phyloP scores from a whole-genome alignment of 2,329 filamentous ascomycete species.

The Plenodomus lindquistii region DNA sequence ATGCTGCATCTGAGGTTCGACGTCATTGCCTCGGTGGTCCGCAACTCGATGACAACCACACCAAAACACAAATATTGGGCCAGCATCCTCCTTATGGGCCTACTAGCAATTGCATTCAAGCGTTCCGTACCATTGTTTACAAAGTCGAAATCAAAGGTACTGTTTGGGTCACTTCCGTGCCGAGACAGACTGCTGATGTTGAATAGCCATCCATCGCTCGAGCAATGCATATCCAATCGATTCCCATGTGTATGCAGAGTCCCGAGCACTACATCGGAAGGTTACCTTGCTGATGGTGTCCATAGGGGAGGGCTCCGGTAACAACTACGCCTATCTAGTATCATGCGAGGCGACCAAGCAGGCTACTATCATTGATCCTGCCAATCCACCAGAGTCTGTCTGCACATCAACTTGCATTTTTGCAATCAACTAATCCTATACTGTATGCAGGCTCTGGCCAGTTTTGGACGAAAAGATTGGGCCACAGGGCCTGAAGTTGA shows the following conservation, averaged over 20 bases:
- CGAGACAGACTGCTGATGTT: slow-evolving; percentile 19
- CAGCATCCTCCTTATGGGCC: slow-evolving; percentile 39
- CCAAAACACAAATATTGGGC: slow-evolving; percentile 48
- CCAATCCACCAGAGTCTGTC: slow-evolving; percentile 73
- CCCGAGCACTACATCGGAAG: neutral
- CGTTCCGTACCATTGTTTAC: slow-evolving; percentile 25
- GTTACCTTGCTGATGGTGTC: neutral
- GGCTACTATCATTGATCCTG: slow-evolving; percentile 73
- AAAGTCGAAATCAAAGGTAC: slow-evolving; percentile 17
- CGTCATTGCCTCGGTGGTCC: slow-evolving; percentile 29
- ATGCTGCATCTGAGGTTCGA: slow-evolving; percentile 3
- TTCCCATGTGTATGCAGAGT: slow-evolving; percentile 75
- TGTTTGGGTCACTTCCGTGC: neutral
- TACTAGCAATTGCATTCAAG: slow-evolving; percentile 32
- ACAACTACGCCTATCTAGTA: slow-evolving; percentile 79
- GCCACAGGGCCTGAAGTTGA: slow-evolving; percentile 76
- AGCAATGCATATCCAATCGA: slow-evolving; percentile 83
- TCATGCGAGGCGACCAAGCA: slow-evolving; percentile 56
- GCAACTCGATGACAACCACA: slow-evolving; percentile 56
- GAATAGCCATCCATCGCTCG: slow-evolving; percentile 43
- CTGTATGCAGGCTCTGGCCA: slow-evolving; percentile 37
- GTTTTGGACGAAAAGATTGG: slow-evolving; percentile 73
- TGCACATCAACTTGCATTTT: neutral
- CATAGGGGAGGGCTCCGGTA: slow-evolving; percentile 72
- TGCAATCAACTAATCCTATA: neutral